phyloP scores from a whole-genome alignment of 805 yeast genomes.

The Saccharomycodes ludwigii region DNA sequence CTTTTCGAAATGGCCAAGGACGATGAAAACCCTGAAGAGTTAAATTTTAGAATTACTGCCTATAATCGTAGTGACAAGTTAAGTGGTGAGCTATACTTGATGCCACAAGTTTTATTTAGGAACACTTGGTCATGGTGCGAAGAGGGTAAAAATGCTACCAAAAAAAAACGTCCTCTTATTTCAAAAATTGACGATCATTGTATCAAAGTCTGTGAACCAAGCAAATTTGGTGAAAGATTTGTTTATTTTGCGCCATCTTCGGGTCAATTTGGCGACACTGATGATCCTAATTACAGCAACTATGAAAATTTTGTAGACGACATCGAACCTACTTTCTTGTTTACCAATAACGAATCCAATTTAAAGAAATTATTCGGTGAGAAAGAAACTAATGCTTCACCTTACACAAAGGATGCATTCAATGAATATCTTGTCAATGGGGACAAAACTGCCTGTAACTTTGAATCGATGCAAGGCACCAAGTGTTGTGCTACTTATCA shows the following conservation, averaged over 20 bases:
- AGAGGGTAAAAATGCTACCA: constrained; percentile 23
- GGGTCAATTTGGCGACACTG: constrained; percentile 39
- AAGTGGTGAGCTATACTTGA: constrained; percentile 77
- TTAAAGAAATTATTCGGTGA: constrained; percentile 52
- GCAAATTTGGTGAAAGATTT: constrained; percentile 56
- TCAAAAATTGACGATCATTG: constrained; percentile 30
- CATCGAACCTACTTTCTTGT: constrained; percentile 62
- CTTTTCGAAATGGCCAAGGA: constrained; percentile 85
- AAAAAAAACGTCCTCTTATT: constrained; percentile 34
- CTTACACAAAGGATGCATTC: constrained; percentile 79
- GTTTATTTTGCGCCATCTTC: constrained; percentile 77
- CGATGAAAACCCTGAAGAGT: constrained; percentile 66
- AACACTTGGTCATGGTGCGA: constrained; percentile 93
- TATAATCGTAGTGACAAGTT: constrained; percentile 62
- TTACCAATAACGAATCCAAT: constrained; percentile 88
- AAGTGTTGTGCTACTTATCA: constrained; percentile 76
- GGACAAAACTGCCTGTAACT: constrained; percentile 51
- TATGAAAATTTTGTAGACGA: constrained; percentile 28
- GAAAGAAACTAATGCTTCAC: constrained; percentile 35
- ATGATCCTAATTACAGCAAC: background rate
- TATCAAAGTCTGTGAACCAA: constrained; percentile 43
- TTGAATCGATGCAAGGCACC: constrained; percentile 52
- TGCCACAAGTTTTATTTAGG: constrained; percentile 76
- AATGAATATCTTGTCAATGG: constrained; percentile 68
- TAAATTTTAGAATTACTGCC: constrained; percentile 76